These are phyloP conservation scores for Cymodocea nodosa DNA, from an alignment of 116 monocot species.

Conservation along the genomic window DNA sequence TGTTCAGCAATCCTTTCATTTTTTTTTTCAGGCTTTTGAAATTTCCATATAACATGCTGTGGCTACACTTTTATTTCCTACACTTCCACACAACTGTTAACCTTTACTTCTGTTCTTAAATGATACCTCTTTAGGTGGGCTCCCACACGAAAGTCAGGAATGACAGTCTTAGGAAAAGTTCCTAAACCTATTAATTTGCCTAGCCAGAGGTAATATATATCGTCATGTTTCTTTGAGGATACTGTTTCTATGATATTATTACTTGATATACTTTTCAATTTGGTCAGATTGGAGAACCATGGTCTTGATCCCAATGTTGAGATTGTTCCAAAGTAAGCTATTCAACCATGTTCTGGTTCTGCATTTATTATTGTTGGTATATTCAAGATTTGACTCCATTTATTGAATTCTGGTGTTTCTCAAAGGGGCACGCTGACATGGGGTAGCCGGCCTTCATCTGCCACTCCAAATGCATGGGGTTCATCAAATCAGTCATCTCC, in stretches of 20 bases:
- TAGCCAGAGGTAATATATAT: constrained; percentile 62
- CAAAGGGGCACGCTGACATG: constrained; percentile 87
- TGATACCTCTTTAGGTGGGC: constrained; percentile 34
- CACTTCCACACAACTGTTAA: not conserved
- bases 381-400: not conserved
- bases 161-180: constrained; percentile 96
- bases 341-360: too few relatives aligned
- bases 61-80: not conserved
- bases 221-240: not conserved
- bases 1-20: too few relatives aligned
- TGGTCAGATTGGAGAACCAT: constrained; percentile 79
- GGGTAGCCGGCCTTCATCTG: constrained; percentile 48
- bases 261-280: constrained; percentile 2
- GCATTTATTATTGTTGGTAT: not conserved
- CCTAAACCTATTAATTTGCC: constrained; percentile 98
- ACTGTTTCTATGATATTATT: not conserved
- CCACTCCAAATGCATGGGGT: constrained; percentile 70
- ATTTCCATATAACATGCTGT: too few relatives aligned
- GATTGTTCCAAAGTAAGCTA: constrained; percentile 92
- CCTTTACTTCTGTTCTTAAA: not conserved
- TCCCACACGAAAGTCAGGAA: constrained; percentile 70
- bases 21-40: too few relatives aligned
- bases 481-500: constrained; percentile 48
- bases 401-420: constrained; percentile 6
- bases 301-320: constrained; percentile 92